Conservation (phyloP, 148 eudicot genomes). For the Camellia japonica region DNA sequence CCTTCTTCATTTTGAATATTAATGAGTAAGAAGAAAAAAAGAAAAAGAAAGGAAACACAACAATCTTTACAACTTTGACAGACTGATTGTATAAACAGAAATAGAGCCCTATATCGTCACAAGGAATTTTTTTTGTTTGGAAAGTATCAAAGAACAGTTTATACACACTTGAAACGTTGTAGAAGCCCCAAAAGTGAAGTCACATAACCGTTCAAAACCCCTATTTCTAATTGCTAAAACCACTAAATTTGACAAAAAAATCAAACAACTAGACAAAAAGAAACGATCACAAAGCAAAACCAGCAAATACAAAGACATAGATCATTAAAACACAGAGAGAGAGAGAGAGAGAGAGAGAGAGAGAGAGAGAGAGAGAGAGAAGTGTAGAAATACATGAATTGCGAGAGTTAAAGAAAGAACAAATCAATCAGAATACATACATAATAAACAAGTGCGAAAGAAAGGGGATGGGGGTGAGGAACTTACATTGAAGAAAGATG, state of each 20-base stretch:
- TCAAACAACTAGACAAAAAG: neutral
- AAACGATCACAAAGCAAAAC: neutral
- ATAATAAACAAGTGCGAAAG: no score
- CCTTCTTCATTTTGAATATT: neutral
- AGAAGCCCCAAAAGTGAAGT: neutral
- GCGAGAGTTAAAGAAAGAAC: no score
- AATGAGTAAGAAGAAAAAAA: neutral
- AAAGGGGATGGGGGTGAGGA: neutral
- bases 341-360: no score
- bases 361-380: neutral
- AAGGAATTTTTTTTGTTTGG: no score
- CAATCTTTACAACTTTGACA: neutral
- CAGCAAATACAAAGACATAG: neutral
- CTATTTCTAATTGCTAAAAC: neutral
- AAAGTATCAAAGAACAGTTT: neutral
- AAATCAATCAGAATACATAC: neutral
- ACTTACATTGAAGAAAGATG: constrained; percentile 41
- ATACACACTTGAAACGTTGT: neutral
- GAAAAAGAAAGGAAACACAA: neutral
- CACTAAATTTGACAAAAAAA: neutral
- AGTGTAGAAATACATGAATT: neutral
- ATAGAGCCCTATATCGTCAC: neutral
- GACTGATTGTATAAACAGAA: neutral
- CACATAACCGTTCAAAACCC: constrained; percentile 7
- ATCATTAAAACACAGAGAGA: no score